These are phyloP conservation scores for Xylogone sp. DNA, from an alignment of 2,329 filamentous ascomycete genomes.

Conservation along the genomic window DNA sequence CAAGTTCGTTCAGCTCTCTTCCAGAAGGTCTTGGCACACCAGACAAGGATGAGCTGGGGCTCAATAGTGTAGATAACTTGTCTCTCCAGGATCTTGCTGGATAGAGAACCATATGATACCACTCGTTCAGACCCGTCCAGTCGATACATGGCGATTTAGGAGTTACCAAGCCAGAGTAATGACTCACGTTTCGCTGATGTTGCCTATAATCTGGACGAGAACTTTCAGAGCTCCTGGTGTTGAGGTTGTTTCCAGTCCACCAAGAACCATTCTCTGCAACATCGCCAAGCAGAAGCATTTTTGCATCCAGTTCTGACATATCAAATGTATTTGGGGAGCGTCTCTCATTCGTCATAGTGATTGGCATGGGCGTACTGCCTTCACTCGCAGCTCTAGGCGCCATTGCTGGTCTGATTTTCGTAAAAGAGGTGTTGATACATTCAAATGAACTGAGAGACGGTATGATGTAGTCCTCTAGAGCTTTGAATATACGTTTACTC, in stretches of 20 bases:
- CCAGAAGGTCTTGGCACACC: slow-evolving; percentile 16
- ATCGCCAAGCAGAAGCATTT: slow-evolving; percentile 69
- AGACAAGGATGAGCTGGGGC: slow-evolving; percentile 17
- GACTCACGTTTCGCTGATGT: slow-evolving; percentile 7
- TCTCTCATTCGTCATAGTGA: slow-evolving; percentile 26
- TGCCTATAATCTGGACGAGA: slow-evolving; percentile 28
- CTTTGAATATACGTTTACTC: slow-evolving; percentile 63
- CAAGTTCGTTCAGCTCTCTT: slow-evolving; percentile 36
- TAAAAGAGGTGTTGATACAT: slow-evolving; percentile 75
- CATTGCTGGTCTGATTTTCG: slow-evolving; percentile 41
- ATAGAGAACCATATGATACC: slow-evolving; percentile 69
- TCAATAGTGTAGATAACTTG: slow-evolving; percentile 51
- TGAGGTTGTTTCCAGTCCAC: slow-evolving; percentile 64
- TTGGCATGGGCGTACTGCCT: slow-evolving; percentile 16
- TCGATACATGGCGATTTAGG: slow-evolving; percentile 66
- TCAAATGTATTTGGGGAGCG: slow-evolving; percentile 24
- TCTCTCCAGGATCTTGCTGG: slow-evolving; percentile 65
- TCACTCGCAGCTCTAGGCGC: slow-evolving; percentile 23
- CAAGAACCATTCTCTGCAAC: slow-evolving; percentile 78
- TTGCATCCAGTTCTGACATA: slow-evolving; percentile 66
- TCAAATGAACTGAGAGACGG: slow-evolving; percentile 65
- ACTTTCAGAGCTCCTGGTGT: slow-evolving; percentile 31
- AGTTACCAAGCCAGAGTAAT: slow-evolving; percentile 39
- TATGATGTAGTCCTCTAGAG: slow-evolving; percentile 74
- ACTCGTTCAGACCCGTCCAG: slow-evolving; percentile 67